Evolutionary conservation across 768 basidiomycete species (phyloP).

Genomic region (Scleroderma citrinum): DNA sequence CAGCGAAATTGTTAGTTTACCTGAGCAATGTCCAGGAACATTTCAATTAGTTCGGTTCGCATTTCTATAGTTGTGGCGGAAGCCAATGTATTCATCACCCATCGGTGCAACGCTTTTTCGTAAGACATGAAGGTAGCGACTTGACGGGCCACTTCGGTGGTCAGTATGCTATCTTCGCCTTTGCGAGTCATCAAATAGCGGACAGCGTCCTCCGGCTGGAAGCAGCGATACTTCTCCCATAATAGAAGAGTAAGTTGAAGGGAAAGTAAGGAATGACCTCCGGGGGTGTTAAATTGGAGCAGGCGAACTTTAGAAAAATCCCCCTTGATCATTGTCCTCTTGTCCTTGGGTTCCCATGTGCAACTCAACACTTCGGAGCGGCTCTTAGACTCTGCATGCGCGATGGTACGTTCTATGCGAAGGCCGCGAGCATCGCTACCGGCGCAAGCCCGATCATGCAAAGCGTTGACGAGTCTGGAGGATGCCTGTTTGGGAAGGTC

Average conservation of each 20-base stretch:
- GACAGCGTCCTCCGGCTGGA: constrained; percentile 41
- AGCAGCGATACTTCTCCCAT: constrained; percentile 32
- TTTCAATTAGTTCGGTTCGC: constrained; percentile 27
- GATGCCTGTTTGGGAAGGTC: constrained; percentile 27
- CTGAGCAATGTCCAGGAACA: constrained; percentile 42
- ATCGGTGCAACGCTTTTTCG: constrained; percentile 34
- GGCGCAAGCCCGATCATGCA: constrained; percentile 22
- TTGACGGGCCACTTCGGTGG: constrained; percentile 25
- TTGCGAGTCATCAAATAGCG: constrained; percentile 31
- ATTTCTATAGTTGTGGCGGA: constrained; percentile 15
- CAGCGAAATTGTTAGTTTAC: constrained; percentile 22
- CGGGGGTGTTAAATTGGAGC: constrained; percentile 28
- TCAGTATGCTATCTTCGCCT: constrained; percentile 20
- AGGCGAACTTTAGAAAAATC: constrained; percentile 26
- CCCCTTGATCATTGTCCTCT: constrained; percentile 23
- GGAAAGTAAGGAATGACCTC: constrained; percentile 39
- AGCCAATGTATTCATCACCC: constrained; percentile 35
- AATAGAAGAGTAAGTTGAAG: constrained; percentile 38
- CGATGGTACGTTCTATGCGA: constrained; percentile 21
- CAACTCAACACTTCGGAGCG: constrained; percentile 14
- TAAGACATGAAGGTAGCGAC: constrained; percentile 29
- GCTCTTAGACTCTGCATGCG: constrained; percentile 15
- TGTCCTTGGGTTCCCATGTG: constrained; percentile 22
- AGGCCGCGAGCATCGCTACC: constrained; percentile 20
- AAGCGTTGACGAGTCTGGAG: constrained; percentile 22